phyloP scores from a whole-genome alignment of 2,329 filamentous ascomycete species.

The Trichoderma citrinoviride region DNA sequence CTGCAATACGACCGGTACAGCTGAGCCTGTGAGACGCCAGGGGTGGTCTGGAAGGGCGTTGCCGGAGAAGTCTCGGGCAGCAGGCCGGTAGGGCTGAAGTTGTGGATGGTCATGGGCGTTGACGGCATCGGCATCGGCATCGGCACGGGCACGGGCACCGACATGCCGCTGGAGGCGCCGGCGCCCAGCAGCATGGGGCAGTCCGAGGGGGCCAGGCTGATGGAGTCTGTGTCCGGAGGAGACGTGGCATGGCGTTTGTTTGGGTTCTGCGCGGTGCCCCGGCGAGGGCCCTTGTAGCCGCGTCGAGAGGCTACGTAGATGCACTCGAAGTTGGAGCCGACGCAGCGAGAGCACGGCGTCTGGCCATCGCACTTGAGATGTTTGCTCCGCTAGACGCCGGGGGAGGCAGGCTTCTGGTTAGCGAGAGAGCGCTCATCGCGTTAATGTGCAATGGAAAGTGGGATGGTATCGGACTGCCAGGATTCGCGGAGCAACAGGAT shows the following conservation, averaged over 20 bases:
- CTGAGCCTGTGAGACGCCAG: slow-evolving; percentile 35
- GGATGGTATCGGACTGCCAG: background rate
- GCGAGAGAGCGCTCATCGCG: slow-evolving; percentile 1
- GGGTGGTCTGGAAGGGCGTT: slow-evolving; percentile 26
- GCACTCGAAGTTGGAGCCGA: slow-evolving; percentile 57
- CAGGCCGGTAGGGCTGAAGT: slow-evolving; percentile 21
- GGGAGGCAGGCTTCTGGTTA: background rate
- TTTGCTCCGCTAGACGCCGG: slow-evolving; percentile 49
- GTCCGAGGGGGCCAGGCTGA: slow-evolving; percentile 33
- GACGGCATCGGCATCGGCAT: slow-evolving; percentile 11
- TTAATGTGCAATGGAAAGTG: background rate
- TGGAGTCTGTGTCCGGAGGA: slow-evolving; percentile 25
- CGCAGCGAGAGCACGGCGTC: slow-evolving; percentile 68
- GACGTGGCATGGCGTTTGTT: slow-evolving; percentile 53
- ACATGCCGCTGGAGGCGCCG: slow-evolving; percentile 23
- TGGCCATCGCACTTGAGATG: slow-evolving; percentile 75
- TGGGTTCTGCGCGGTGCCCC: slow-evolving; percentile 42
- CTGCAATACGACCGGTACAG: slow-evolving; percentile 38
- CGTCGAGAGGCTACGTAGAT: slow-evolving; percentile 71
- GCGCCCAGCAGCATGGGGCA: slow-evolving; percentile 38
- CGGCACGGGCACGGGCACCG: slow-evolving; percentile 3
- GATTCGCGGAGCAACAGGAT: background rate
- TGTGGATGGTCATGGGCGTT: slow-evolving; percentile 6
- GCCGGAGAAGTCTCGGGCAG: slow-evolving; percentile 22
- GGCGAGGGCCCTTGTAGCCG: slow-evolving; percentile 63